Conservation (phyloP, 2,329 filamentous ascomycete species). For the Chrysoporthe deuterocubensis region DNA sequence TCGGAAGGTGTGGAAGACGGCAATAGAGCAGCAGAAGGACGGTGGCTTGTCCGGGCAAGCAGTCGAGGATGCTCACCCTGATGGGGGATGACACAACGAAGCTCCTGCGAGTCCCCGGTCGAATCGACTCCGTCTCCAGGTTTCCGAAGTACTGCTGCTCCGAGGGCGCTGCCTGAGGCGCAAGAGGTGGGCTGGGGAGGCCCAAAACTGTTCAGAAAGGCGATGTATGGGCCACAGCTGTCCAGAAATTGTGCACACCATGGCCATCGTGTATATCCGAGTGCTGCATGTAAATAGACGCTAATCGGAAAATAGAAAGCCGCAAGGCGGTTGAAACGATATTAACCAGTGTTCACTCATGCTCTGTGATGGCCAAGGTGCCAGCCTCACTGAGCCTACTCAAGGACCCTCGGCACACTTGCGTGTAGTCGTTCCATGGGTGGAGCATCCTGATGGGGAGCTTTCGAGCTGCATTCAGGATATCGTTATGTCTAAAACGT, state of each 20-base stretch:
- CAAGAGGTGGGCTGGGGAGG: not conserved
- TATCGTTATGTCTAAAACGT: too few species aligned
- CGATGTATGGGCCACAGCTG: not conserved
- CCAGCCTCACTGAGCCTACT: too few species aligned
- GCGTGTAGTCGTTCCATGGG: too few species aligned
- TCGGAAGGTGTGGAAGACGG: slow-evolving; percentile 32
- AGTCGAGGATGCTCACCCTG: not conserved
- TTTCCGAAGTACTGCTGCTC: slow-evolving; percentile 11
- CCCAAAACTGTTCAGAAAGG: not conserved
- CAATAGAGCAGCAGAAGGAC: slow-evolving; percentile 18
- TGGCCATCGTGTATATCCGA: too few species aligned
- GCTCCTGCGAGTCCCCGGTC: slow-evolving; percentile 20
- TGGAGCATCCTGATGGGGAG: too few species aligned
- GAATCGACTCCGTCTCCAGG: slow-evolving; percentile 8
- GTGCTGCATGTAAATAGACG: not conserved
- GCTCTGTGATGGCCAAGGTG: too few species aligned
- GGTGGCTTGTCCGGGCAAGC: not conserved
- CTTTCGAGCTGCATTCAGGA: too few species aligned
- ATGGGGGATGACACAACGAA: slow-evolving; percentile 7
- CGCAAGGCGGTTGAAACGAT: not conserved
- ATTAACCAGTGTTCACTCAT: not conserved
- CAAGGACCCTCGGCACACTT: too few species aligned
- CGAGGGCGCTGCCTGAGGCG: slow-evolving; percentile 8
- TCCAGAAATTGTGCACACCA: not conserved
- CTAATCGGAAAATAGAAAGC: not conserved